A percentile compares a stretch with the other conserved stretches of the same genome.
Evolutionary conservation across 169 alveolate genomes (phyloP).

Genomic region (Plasmodium gonderi): DNA sequence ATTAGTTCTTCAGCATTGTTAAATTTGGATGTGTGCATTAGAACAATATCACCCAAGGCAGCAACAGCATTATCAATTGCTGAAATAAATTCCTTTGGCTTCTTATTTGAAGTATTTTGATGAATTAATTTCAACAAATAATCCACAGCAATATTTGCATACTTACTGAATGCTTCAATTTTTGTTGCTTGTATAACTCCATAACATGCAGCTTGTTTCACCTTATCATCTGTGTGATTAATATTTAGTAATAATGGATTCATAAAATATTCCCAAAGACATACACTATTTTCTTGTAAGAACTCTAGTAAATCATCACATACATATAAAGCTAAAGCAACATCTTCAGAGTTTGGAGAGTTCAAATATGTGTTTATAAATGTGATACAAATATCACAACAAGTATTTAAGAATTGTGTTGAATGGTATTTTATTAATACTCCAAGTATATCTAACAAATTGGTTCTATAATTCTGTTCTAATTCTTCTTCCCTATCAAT

Average conservation of each 20-base stretch:
- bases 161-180: constrained; percentile 80
- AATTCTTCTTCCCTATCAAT: constrained; percentile 83
- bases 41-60: constrained; percentile 88
- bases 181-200: constrained; percentile 84
- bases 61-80: constrained; percentile 92
- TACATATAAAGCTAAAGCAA: constrained; percentile 85
- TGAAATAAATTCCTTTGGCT: constrained; percentile 78
- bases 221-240: constrained; percentile 82
- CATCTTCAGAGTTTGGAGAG: constrained; percentile 81
- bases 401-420: constrained; percentile 82
- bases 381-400: constrained; percentile 79
- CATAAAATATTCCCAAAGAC: constrained; percentile 82
- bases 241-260: constrained; percentile 78
- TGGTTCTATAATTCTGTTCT: constrained; percentile 85
- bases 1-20: constrained; percentile 79
- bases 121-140: constrained; percentile 60
- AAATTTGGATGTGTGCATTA: constrained; percentile 80
- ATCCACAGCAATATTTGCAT: constrained; percentile 81
- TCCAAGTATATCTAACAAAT: constrained; percentile 85
- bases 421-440: constrained; percentile 86
- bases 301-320: constrained; percentile 88
- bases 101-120: constrained; percentile 44
- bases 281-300: constrained; percentile 79
- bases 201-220: constrained; percentile 88
- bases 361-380: constrained; percentile 77